Percentiles rank a stretch among this genome's conserved stretches.
Evolutionary conservation across 1,284 basidiomycete genomes (phyloP).

Genomic region (Termitomyces sp.): DNA sequence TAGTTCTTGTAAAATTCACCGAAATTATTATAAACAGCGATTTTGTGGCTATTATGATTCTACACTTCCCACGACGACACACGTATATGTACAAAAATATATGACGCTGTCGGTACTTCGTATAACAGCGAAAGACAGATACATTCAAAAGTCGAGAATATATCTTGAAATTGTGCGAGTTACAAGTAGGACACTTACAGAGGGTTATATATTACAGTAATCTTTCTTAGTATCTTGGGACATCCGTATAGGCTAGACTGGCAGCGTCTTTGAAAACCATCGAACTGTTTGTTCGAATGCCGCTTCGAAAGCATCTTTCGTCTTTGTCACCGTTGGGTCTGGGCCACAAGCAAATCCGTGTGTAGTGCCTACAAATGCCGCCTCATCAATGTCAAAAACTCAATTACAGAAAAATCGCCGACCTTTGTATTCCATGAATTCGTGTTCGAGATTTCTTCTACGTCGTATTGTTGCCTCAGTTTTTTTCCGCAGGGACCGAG

Average conservation of each 20-base stretch:
- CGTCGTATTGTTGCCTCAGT: conserved; percentile 40
- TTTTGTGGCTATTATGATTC: too few relatives aligned
- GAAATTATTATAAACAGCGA: too few relatives aligned
- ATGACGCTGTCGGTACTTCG: too few relatives aligned
- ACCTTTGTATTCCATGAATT: conserved; percentile 56
- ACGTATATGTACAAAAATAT: not conserved
- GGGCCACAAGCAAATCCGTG: conserved; percentile 59
- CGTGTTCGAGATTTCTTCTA: conserved; percentile 41
- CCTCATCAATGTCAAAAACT: not conserved
- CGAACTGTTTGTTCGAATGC: conserved; percentile 38
- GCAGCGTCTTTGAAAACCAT: conserved; percentile 44
- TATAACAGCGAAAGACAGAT: not conserved
- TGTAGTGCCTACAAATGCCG: conserved; percentile 37
- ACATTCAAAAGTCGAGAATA: not conserved
- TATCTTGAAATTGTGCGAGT: not conserved
- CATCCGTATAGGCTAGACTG: not conserved
- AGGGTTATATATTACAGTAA: not conserved
- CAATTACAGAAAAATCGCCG: not conserved
- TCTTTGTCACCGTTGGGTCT: conserved; percentile 36
- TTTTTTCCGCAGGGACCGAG: conserved; percentile 30
- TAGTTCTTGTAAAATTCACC: not conserved
- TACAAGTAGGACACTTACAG: too few relatives aligned
- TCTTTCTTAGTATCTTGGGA: not conserved
- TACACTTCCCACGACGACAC: not conserved
- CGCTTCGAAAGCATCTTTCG: conserved; percentile 47